Percentiles rank a stretch among this genome's conserved stretches.
Conservation (phyloP, 1,284 basidiomycete genomes). For the Ganoderma leucocontextum region DNA sequence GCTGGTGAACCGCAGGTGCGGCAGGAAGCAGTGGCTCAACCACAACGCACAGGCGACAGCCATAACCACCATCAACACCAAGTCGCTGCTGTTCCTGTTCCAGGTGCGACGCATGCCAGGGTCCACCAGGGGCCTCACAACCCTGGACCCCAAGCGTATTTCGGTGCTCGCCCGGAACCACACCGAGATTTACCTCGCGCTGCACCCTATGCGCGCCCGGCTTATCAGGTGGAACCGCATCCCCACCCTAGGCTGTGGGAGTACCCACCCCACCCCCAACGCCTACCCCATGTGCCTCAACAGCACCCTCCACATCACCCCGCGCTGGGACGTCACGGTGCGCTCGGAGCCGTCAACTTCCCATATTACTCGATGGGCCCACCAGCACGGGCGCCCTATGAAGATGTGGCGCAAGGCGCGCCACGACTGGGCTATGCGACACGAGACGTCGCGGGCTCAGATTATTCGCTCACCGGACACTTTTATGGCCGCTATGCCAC, state of each 20-base stretch:
- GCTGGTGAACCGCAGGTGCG: neutral
- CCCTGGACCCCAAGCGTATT: neutral
- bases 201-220: neutral
- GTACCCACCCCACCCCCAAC: neutral
- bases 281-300: neutral
- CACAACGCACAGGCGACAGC: neutral
- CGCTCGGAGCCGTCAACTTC: neutral
- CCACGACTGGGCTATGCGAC: too few relatives aligned
- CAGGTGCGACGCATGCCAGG: slow-evolving; percentile 34
- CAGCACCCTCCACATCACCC: neutral
- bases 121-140: neutral
- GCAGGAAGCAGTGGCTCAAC: neutral
- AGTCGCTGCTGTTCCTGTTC: neutral
- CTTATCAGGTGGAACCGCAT: neutral
- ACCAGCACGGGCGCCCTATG: neutral
- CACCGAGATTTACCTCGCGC: neutral
- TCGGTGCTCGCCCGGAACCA: neutral
- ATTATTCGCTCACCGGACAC: too few relatives aligned
- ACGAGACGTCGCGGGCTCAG: too few relatives aligned
- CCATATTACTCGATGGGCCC: neutral
- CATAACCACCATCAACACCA: neutral
- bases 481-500: too few relatives aligned
- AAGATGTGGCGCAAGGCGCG: neutral
- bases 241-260: neutral
- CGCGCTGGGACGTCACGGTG: neutral